These are phyloP conservation scores for Colletotrichum cereale DNA, from an alignment of 2,329 filamentous ascomycete species.

Conservation along the genomic window DNA sequence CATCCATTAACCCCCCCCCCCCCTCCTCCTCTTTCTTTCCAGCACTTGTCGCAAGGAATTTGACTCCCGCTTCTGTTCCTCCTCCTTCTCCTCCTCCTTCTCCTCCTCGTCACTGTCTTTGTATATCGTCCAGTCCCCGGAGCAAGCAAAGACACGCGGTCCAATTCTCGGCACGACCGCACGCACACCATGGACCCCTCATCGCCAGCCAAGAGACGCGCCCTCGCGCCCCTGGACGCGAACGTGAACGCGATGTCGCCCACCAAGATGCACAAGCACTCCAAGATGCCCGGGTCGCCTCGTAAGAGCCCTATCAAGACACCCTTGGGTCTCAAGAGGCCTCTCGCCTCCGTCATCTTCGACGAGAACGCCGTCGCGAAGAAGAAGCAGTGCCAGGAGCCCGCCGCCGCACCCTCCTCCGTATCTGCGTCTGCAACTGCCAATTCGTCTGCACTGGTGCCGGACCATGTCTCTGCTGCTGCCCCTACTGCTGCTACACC, in stretches of 20 bases:
- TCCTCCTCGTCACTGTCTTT: not conserved
- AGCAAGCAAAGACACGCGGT: not conserved
- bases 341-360: conserved; percentile 24
- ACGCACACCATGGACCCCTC: conserved; percentile 44
- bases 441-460: not conserved
- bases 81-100: not conserved
- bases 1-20: not conserved
- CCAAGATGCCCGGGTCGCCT: conserved; percentile 18
- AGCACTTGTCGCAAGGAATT: not conserved
- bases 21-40: not conserved
- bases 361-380: conserved; percentile 38
- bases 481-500: not conserved
- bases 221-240: conserved; percentile 60
- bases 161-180: not conserved
- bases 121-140: not conserved
- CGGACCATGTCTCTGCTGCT: conserved; percentile 4
- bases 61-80: not conserved
- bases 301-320: conserved; percentile 39
- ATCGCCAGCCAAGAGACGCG: conserved; percentile 62
- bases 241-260: conserved; percentile 59
- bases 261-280: conserved; percentile 46
- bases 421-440: not conserved
- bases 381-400: conserved; percentile 44
- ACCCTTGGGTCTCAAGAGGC: conserved; percentile 37
- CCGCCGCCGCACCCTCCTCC: conserved; percentile 4